Evolutionary conservation across 2,329 filamentous ascomycete species (phyloP).

Genomic region (Trichophyton simii): DNA sequence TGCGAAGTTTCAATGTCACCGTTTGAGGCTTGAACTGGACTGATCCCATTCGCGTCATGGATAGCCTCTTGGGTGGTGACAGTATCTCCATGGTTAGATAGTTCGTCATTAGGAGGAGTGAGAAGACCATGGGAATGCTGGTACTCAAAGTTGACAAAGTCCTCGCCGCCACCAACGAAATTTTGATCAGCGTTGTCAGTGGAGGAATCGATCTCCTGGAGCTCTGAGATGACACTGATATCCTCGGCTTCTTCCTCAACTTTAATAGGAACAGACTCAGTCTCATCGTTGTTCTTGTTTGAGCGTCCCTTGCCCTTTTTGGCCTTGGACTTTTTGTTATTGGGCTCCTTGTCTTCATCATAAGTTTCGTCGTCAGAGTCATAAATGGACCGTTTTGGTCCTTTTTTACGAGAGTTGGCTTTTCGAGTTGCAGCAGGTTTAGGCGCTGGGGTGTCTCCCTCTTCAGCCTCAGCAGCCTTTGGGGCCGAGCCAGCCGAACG

Average conservation of each 20-base stretch:
- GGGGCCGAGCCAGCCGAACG: constrained; percentile 16
- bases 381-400: neutral
- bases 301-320: neutral
- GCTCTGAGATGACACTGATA: neutral
- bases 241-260: neutral
- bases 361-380: constrained; percentile 2
- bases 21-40: neutral
- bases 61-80: neutral
- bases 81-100: neutral
- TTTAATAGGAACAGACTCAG: neutral
- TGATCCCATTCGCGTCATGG: neutral
- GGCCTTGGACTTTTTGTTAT: neutral
- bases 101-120: neutral
- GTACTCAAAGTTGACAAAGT: constrained; percentile 7
- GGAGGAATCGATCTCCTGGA: neutral
- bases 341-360: neutral
- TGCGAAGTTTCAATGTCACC: neutral
- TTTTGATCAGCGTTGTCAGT: neutral
- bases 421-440: neutral
- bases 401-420: constrained; percentile 8
- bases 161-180: constrained; percentile 6
- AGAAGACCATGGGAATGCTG: neutral
- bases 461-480: neutral
- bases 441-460: neutral
- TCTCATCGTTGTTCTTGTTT: neutral